Evolutionary conservation across 805 yeast species (phyloP).

Genomic region (Ogataea ganodermae): DNA sequence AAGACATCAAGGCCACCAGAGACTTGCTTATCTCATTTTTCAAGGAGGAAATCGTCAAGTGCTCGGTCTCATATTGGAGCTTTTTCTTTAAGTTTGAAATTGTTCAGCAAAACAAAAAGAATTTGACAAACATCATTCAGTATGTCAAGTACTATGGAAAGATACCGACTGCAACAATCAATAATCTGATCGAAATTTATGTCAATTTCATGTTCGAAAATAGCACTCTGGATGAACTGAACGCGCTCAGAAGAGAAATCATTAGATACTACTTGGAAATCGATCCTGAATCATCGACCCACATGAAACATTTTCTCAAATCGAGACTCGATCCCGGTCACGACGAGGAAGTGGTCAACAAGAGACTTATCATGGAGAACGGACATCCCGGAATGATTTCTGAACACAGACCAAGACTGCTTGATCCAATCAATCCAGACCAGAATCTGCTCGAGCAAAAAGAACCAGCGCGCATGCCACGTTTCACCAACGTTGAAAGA

Average conservation of each 20-base stretch:
- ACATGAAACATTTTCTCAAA: slow-evolving; percentile 36
- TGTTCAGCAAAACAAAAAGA: slow-evolving; percentile 42
- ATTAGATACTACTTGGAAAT: slow-evolving; percentile 32
- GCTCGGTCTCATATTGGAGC: slow-evolving; percentile 56
- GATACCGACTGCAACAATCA: slow-evolving; percentile 51
- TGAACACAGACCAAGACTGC: slow-evolving; percentile 44
- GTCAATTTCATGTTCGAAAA: slow-evolving; percentile 39
- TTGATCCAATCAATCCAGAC: slow-evolving; percentile 40
- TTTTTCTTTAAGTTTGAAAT: slow-evolving; percentile 57
- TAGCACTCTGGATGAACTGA: slow-evolving; percentile 25
- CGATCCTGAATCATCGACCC: slow-evolving; percentile 34
- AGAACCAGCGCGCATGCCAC: slow-evolving; percentile 48
- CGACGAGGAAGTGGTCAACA: slow-evolving; percentile 33
- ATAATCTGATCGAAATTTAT: slow-evolving; percentile 42
- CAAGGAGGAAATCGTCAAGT: slow-evolving; percentile 36
- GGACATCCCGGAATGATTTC: slow-evolving; percentile 40
- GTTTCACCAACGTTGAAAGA: slow-evolving; percentile 65
- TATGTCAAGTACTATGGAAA: slow-evolving; percentile 46
- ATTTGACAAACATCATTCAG: slow-evolving; percentile 46
- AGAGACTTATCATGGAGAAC: slow-evolving; percentile 32
- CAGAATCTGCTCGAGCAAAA: slow-evolving; percentile 17
- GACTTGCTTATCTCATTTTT: slow-evolving; percentile 28
- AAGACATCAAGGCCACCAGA: slow-evolving; percentile 27
- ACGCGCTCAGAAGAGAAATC: slow-evolving; percentile 25
- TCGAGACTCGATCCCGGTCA: slow-evolving; percentile 31